Conservation (phyloP, 1,284 basidiomycete genomes). For the Microbotryum violaceum region DNA sequence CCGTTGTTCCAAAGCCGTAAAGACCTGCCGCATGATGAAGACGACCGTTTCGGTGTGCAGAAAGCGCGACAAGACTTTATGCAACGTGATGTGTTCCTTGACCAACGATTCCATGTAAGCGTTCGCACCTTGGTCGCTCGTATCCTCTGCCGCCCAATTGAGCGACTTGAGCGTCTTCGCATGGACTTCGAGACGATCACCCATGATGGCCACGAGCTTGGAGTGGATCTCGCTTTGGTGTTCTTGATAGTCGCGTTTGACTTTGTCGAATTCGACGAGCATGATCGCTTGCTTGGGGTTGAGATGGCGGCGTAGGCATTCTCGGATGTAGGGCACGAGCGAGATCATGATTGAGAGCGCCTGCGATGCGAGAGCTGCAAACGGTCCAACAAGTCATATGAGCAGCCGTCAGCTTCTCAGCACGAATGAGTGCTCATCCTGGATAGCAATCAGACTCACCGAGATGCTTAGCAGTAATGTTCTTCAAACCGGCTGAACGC, state of each 20-base stretch:
- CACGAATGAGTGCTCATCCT: slow-evolving; percentile 7
- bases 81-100: slow-evolving; percentile 90
- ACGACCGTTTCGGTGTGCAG: slow-evolving; percentile 68
- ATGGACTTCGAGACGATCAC: slow-evolving; percentile 82
- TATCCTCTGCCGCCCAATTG: slow-evolving; percentile 59
- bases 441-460: slow-evolving; percentile 48
- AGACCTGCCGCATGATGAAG: slow-evolving; percentile 87
- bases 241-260: slow-evolving; percentile 96
- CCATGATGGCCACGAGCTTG: slow-evolving; percentile 97
- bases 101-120: slow-evolving; percentile 82
- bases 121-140: slow-evolving; percentile 50
- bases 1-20: slow-evolving; percentile 80
- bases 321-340: slow-evolving; percentile 92
- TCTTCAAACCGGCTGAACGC: slow-evolving; percentile 92
- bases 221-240: slow-evolving; percentile 98
- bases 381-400: slow-evolving; percentile 2
- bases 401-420: too few species aligned
- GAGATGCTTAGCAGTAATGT: slow-evolving; percentile 96
- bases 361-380: slow-evolving; percentile 73
- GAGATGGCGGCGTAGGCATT: slow-evolving; percentile 85
- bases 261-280: slow-evolving; percentile 95
- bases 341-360: slow-evolving; percentile 87
- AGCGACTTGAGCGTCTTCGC: slow-evolving; percentile 67
- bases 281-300: slow-evolving; percentile 90
- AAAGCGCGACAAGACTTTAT: slow-evolving; percentile 93